Evolutionary conservation across 805 yeast species (phyloP).

Genomic region (Millerozyma miso): DNA sequence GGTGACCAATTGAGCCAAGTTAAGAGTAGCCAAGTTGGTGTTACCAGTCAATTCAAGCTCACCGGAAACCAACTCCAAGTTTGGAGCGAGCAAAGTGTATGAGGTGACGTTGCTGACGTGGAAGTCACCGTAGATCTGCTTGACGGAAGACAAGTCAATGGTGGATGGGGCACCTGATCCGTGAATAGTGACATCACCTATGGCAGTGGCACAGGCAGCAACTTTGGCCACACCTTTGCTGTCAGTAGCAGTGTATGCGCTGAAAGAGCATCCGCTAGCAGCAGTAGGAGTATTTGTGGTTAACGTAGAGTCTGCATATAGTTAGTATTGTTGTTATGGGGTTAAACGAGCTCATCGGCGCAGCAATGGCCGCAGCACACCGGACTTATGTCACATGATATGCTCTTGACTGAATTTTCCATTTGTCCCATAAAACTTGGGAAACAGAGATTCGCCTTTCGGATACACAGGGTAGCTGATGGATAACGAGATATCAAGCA

Average conservation of each 20-base stretch:
- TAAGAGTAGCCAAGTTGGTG: constrained; percentile 62
- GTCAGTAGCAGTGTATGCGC: constrained; percentile 65
- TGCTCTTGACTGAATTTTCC: not conserved
- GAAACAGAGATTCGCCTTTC: no score
- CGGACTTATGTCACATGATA: not conserved
- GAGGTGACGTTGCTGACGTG: constrained; percentile 59
- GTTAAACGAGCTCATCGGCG: not conserved
- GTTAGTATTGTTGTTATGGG: constrained; percentile 3
- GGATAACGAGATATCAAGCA: no score
- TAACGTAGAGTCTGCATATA: constrained; percentile 37
- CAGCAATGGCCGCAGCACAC: not conserved
- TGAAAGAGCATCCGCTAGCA: constrained; percentile 60
- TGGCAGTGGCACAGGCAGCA: constrained; percentile 70
- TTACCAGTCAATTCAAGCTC: constrained; percentile 56
- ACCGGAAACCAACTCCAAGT: constrained; percentile 71
- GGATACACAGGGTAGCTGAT: no score
- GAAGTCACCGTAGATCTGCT: constrained; percentile 76
- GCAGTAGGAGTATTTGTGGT: constrained; percentile 54
- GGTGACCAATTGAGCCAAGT: constrained; percentile 73
- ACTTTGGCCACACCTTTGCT: constrained; percentile 74
- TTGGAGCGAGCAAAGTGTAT: constrained; percentile 69
- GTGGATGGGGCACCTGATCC: constrained; percentile 52
- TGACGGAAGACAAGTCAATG: constrained; percentile 68
- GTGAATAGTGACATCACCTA: constrained; percentile 70
- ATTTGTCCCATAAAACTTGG: not conserved